Base-by-base conservation (phyloP, 177 flowering plant species). In the Tripterygium wilfordii region DNA sequence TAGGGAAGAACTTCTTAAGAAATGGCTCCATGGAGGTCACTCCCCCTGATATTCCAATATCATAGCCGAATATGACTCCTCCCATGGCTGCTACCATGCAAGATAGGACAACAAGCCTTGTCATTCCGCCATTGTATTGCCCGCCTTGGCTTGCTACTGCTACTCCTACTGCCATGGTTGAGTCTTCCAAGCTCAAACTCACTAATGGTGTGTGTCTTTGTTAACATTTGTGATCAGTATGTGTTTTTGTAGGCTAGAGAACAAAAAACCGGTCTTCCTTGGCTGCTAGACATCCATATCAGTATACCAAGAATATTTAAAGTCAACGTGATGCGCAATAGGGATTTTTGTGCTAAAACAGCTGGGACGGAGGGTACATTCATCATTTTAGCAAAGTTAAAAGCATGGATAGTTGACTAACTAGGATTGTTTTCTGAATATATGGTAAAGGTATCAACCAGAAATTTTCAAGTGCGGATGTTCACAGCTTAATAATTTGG, bases 11-110 rank as follows among this genome's bases (percentile, higher is more conserved):
- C 37, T 69, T 78, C 69, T 71, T 44, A 56, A 82, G 48, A 55
- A 77, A 77, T 45, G 72, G 57, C 29, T 47, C 72, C 82, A 77
- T 77, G 0, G 82, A 73, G 2, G 77, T 77, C 51, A 85, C 86
- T 36, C 88, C 94, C 54, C 94, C 64, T 53, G 64, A 47, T 39
- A 60, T 43, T 53, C 64, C 64, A 48, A 60, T 48, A 42, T 60
- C 64, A 27, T 53, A 60, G 35, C 64, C 64, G 5, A 60, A 60
- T 14, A 53, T 47, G 6, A 60, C 28, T 10, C 64, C 64, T 32
- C 64, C 64, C 53, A 37, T 60, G 58, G 54, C 58, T 19, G 58
- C 64, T 57, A 60, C 42, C 24, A 35, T 31, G 33, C 64, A 53
- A 20, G 64, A 60, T 3, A 53, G 25, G 20, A 60, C 26, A 8